Evolutionary conservation across 2,329 filamentous ascomycete species (phyloP), one percentile per base, ranked within the genome.

Genomic region (Exophiala aquamarina): DNA sequence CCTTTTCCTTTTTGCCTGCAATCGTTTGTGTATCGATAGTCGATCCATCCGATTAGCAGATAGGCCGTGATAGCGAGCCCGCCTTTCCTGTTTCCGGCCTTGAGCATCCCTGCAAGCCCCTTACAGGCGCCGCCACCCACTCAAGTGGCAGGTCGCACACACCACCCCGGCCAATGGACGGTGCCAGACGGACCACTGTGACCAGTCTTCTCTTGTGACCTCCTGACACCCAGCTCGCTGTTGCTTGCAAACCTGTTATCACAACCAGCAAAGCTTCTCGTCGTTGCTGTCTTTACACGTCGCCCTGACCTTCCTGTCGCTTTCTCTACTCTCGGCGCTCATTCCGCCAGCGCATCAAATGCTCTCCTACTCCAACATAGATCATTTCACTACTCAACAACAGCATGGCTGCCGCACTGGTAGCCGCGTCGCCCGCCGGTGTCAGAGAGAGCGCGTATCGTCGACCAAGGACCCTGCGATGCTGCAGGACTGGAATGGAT

Each of bases 401-500:
- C 63, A 68, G 57, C 63, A 76, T 76, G 73, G 71, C 73, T 62
- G 65, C 67, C 59, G 63, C 67, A 6, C 23, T 26, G 55, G 64
- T 65, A 63, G 68, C 69, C 66, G 66, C 64, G 61, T 64, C 58
- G 59, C 68, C 58, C 60, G 67, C 50, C 61, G 62, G 62, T 66
- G 65, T 50, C 62, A 66, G 54, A 66, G 64, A 59, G 65, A 67
- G 54, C 66, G 67, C 58, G 60, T 70, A 59, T 68, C 65, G 50
- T 64, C 66, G 50, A 66, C 66, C 52, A 67, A 67, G 60, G 63
- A 70, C 59, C 67, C 68, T 50, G 66, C 47, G 39, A 21, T 67
- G 50, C 61, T 64, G 57, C 66, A 72, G 58, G 67, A 72, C 63
- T 70, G 68, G 63, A 60, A 71, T 62, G 71, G 66, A 63, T 74